Evolutionary conservation across 73 alveolate species (phyloP), one percentile per base, ranked within the genome.

Genomic region (Durusdinium trenchii): DNA sequence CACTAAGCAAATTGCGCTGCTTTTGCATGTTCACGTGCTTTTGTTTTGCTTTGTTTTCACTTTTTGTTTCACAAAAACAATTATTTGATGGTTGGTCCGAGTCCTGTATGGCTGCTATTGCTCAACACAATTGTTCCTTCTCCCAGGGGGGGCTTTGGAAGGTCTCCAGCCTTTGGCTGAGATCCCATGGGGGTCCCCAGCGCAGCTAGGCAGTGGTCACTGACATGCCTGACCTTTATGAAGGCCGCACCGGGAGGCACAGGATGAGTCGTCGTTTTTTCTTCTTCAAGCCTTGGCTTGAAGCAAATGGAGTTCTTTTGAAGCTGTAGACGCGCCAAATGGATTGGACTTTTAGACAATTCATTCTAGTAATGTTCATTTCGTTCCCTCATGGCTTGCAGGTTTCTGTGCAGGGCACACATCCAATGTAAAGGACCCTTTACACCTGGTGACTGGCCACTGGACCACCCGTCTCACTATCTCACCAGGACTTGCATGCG

Each of bases 401-500:
- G n/a, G n/a, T n/a, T n/a, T n/a, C n/a, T 60, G 73, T 60, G 30
- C 73, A 23, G 18, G 1, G 18, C 30, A 2, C 30, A 23, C 30
- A 32, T 2, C 4, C 1, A 60, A 23, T 23, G 1, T 60, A 23
- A 60, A n/a, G 1, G n/a, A 60, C 18, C 69, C 23, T 60, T 60
- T 60, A 23, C 30, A 32, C 73, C 32, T 60, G 18, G 18, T 60
- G 30, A 57, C 69, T 23, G 23, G 23, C 69, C 12, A 57, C 12
- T 57, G 12, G 12, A 57, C 69, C 69, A 12, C 69, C 69, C 69
- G 69, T 57, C 69, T 23, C 69, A 57, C 12, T 23, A 57, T 57
- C 73, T 23, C 73, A 23, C 50, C 67, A 91, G 97, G 97, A 91
- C 60, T 57, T 91, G 97, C 57, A 91, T 91, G 97, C 83, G 97